Base-by-base conservation (phyloP, 1,284 basidiomycete genomes). In the Cerrena zonata region DNA sequence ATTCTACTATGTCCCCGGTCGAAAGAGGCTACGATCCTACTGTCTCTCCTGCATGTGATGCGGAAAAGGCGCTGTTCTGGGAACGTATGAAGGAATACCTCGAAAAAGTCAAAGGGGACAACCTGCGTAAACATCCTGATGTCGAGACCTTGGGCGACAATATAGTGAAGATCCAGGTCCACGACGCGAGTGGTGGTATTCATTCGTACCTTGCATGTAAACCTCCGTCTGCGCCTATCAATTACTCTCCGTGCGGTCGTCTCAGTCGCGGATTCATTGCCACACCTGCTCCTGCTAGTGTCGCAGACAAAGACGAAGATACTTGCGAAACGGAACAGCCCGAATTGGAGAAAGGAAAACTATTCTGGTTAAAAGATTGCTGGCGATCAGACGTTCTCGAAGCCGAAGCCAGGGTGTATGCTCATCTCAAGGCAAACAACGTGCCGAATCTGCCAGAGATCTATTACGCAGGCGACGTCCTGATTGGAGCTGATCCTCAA, bases 191-290 rank as follows among this genome's bases (percentile, higher is more conserved):
- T 10, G 23, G 19, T 23, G 23, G 13, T 13, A 42, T 13, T 5
- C 13, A n/a, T n/a, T 23, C 19, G 5, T 42, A 42, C 15, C 19
- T 42, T 22, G 15, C 24, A 13, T 24, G 41, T 24, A 10, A 23
- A 15, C 41, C 41, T 23, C 41, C 24, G 5, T 5, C 64, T 36
- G 68, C 24, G 30, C 39, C 30, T 42, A 18, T 19, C 30, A 34
- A 7, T 15, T 15, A 7, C 38, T 50, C 15, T 26, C 11, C 22
- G 4, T 37, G 15, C 34, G 3, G 25, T 18, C 11, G 37, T 24
- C 30, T 25, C 5, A 39, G 43, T 22, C 22, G 21, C 30, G 34
- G 15, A 15, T 34, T 12, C 13, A 12, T 25, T 44, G 45, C 36
- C 5, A 18, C 18, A 15, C 37, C n/a, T 15, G n/a, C 19, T 7